Evolutionary conservation across 202 grass and related monocot species (phyloP).

Genomic region (Panicum hallii): DNA sequence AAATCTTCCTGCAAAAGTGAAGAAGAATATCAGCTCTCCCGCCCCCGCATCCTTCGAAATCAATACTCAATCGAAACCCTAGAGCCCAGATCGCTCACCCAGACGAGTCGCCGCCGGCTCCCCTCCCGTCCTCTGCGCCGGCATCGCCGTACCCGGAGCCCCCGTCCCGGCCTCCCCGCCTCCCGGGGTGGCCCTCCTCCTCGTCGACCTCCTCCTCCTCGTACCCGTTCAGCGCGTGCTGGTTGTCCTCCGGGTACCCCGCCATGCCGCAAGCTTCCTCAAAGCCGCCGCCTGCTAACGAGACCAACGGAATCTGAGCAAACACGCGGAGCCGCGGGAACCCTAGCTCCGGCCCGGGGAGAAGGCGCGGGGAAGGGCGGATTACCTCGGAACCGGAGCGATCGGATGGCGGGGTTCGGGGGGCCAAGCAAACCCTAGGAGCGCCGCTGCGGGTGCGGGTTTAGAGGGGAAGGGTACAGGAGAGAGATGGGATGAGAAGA

Average conservation of each 20-base stretch:
- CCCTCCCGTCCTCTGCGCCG: constrained; percentile 48
- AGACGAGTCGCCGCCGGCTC: constrained; percentile 68
- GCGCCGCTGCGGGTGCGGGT: constrained; percentile 44
- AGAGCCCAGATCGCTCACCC: constrained; percentile 65
- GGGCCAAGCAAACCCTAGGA: constrained; percentile 56
- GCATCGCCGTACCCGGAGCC: constrained; percentile 47
- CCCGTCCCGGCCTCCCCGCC: constrained; percentile 47
- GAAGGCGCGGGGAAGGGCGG: constrained; percentile 8
- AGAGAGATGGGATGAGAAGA: not conserved
- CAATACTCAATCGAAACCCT: constrained; percentile 33
- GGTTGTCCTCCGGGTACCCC: constrained; percentile 73
- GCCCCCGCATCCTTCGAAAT: not conserved
- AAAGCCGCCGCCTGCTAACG: constrained; percentile 37
- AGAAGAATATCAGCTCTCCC: not conserved
- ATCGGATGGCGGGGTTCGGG: constrained; percentile 31
- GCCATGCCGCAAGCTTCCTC: constrained; percentile 53
- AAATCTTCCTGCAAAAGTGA: constrained; percentile 85
- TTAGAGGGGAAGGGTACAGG: constrained; percentile 8
- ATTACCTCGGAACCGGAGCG: constrained; percentile 48
- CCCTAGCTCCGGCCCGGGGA: constrained; percentile 47
- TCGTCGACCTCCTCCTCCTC: constrained; percentile 81
- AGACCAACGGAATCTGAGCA: constrained; percentile 31
- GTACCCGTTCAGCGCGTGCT: constrained; percentile 70
- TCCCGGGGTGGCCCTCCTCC: constrained; percentile 60
- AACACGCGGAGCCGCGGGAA: constrained; percentile 23